These are phyloP conservation scores for Plasmopara halstedii DNA, from an alignment of 352 stramenopile genomes.

Conservation along the genomic window DNA sequence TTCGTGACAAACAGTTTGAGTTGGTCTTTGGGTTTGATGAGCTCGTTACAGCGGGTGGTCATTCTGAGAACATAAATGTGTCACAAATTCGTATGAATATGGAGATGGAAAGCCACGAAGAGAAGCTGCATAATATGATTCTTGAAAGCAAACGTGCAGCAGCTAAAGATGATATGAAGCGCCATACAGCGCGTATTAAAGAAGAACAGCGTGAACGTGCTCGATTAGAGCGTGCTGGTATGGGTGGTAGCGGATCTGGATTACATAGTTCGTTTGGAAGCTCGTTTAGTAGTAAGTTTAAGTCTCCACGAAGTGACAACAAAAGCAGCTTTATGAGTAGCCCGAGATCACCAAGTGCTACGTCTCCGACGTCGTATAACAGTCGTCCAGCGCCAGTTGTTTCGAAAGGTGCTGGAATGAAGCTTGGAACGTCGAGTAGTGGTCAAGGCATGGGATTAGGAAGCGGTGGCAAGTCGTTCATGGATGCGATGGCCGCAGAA, in stretches of 20 bases:
- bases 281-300: constrained; percentile 56
- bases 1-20: constrained; percentile 97
- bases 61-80: constrained; percentile 94
- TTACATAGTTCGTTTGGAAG: constrained; percentile 70
- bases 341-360: constrained; percentile 28
- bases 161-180: constrained; percentile 86
- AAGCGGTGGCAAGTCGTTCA: constrained; percentile 68
- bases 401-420: constrained; percentile 63
- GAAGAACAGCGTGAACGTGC: constrained; percentile 81
- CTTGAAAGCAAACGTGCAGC: constrained; percentile 92
- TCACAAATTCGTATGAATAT: constrained; percentile 95
- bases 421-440: constrained; percentile 38
- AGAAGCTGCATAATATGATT: constrained; percentile 98
- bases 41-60: constrained; percentile 94
- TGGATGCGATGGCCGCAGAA: constrained; percentile 81
- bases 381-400: constrained; percentile 34
- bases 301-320: constrained; percentile 45
- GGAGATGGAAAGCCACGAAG: constrained; percentile 99
- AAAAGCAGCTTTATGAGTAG: constrained; percentile 35
- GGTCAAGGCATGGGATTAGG: constrained; percentile 50
- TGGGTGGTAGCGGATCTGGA: constrained; percentile 63
- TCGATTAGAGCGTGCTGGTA: constrained; percentile 61
- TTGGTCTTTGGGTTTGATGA: constrained; percentile 99
- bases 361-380: constrained; percentile 65
- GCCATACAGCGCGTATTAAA: constrained; percentile 82